A percentile compares a stretch with the other conserved stretches of the same genome.
phyloP scores from a whole-genome alignment of 352 stramenopile species.

The Phytophthora macrochlamydospora region DNA sequence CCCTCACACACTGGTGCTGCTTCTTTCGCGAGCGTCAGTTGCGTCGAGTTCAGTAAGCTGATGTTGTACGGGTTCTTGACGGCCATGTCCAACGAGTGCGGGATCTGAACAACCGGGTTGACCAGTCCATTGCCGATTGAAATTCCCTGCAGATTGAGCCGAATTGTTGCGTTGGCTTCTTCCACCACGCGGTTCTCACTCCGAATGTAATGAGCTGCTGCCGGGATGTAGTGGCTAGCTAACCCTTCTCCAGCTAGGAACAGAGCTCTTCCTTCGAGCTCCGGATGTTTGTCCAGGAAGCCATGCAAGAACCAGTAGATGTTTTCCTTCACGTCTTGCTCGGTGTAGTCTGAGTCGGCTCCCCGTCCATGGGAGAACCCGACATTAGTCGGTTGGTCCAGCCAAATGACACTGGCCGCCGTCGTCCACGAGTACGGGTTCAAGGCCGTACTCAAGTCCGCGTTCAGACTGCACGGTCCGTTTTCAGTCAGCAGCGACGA shows the following conservation, averaged over 20 bases:
- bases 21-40: slow-evolving; percentile 30
- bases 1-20: slow-evolving; percentile 31
- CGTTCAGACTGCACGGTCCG: slow-evolving; percentile 50
- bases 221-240: slow-evolving; percentile 57
- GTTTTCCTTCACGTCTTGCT: slow-evolving; percentile 43
- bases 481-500: slow-evolving; percentile 54
- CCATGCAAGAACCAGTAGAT: slow-evolving; percentile 64
- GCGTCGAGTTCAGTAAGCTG: slow-evolving; percentile 35
- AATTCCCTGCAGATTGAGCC: slow-evolving; percentile 55
- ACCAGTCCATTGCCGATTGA: slow-evolving; percentile 63
- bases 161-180: slow-evolving; percentile 19
- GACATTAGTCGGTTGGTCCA: slow-evolving; percentile 53
- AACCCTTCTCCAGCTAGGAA: slow-evolving; percentile 69
- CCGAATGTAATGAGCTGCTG: slow-evolving; percentile 55
- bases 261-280: slow-evolving; percentile 49
- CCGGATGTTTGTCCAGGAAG: slow-evolving; percentile 52
- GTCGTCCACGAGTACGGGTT: slow-evolving; percentile 65
- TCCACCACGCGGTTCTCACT: slow-evolving; percentile 17
- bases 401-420: slow-evolving; percentile 61
- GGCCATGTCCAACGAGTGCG: slow-evolving; percentile 47
- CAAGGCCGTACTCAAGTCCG: slow-evolving; percentile 35
- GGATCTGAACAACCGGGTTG: slow-evolving; percentile 39
- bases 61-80: slow-evolving; percentile 57
- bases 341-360: slow-evolving; percentile 29
- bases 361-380: slow-evolving; percentile 52